Conservation (phyloP, 805 yeast species). For the Schizosaccharomyces octosporus region DNA sequence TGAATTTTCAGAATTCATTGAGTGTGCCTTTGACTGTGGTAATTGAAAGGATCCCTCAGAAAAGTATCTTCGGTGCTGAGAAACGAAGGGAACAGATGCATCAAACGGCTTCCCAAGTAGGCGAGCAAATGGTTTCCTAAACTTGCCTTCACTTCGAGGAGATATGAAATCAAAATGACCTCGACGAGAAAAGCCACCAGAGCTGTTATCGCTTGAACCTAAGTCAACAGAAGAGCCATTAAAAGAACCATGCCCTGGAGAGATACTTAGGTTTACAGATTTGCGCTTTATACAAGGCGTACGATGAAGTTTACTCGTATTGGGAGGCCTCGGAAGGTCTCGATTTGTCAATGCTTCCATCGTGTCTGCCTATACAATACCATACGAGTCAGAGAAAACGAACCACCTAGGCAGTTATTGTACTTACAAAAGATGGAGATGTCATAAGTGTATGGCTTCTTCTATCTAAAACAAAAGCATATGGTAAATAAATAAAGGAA, state of each 20-base stretch:
- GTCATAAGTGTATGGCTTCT: too few species aligned
- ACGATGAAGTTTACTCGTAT: not conserved
- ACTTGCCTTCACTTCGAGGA: not conserved
- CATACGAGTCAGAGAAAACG: too few species aligned
- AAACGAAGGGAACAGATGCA: not conserved
- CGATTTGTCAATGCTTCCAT: not conserved
- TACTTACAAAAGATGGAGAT: too few species aligned
- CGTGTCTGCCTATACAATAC: too few species aligned
- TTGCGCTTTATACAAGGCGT: not conserved
- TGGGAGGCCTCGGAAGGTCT: not conserved
- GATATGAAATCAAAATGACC: too few species aligned
- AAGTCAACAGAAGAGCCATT: not conserved
- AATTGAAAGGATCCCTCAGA: not conserved
- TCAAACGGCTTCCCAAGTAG: not conserved
- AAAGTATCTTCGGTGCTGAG: not conserved
- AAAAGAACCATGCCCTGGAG: not conserved
- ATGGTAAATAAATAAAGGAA: not conserved
- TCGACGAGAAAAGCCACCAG: too few species aligned
- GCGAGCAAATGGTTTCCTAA: not conserved
- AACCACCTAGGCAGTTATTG: too few species aligned
- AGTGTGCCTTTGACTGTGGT: not conserved
- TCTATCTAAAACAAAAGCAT: not conserved
- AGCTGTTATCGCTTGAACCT: too few species aligned
- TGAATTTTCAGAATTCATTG: too few species aligned
- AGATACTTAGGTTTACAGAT: not conserved